Evolutionary conservation across 2,329 filamentous ascomycete genomes (phyloP).

Genomic region (Leptoxyphium fumago): DNA sequence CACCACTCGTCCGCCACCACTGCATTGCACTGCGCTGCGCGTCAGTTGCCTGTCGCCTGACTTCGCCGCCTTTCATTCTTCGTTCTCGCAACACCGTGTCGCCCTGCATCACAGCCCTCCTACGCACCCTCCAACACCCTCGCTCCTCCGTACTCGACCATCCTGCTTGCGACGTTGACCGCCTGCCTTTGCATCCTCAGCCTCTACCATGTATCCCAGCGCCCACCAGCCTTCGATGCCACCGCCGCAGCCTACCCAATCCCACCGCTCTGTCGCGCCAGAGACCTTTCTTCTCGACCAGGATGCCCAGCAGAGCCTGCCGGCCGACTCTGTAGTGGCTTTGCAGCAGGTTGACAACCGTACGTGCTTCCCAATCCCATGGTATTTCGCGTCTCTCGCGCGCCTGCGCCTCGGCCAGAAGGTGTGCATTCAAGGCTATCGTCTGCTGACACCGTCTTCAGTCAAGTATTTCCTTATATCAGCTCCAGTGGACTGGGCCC

Average conservation of each 20-base stretch:
- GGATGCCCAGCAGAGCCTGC: conserved; percentile 90
- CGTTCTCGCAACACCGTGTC: too few species aligned
- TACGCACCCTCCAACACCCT: not conserved
- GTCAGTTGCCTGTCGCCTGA: too few species aligned
- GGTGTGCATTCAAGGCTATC: not conserved
- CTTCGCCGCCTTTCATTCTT: too few species aligned
- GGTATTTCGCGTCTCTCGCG: not conserved
- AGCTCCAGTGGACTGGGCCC: conserved; percentile 92
- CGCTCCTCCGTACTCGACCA: not conserved
- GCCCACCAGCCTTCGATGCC: conserved; percentile 64
- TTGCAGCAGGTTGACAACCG: conserved; percentile 96
- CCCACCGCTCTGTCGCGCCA: conserved; percentile 56
- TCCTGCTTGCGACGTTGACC: not conserved
- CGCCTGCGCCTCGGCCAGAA: not conserved
- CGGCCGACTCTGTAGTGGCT: conserved; percentile 91
- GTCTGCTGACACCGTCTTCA: conserved; percentile 23
- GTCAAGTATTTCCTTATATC: conserved; percentile 99
- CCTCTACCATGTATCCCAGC: conserved; percentile 30
- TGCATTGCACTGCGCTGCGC: too few species aligned
- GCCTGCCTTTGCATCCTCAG: not conserved
- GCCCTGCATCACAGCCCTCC: too few species aligned
- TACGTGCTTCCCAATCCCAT: conserved; percentile 33
- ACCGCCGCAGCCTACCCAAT: conserved; percentile 34
- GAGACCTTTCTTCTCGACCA: conserved; percentile 98
- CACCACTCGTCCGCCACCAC: too few species aligned